A percentile compares a stretch with the other conserved stretches of the same genome.
These are phyloP conservation scores for Seiridium unicorne DNA, from an alignment of 2,329 filamentous ascomycete species.

Conservation along the genomic window DNA sequence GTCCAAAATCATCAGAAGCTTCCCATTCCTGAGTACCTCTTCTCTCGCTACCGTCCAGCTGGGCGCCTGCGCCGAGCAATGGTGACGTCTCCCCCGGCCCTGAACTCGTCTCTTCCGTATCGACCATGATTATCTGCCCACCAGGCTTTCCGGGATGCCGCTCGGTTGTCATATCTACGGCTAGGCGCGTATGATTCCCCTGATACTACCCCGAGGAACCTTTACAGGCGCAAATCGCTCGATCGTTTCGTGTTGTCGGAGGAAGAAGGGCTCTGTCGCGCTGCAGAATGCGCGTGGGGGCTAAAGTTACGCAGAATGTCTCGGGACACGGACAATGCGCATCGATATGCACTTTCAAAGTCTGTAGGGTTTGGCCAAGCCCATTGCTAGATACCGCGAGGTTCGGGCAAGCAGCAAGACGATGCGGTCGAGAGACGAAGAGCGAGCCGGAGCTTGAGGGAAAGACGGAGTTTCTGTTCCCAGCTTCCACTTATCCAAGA, in stretches of 20 bases:
- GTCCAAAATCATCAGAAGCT: constrained; percentile 56
- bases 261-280: too few species aligned
- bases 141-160: constrained; percentile 14
- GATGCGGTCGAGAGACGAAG: not conserved
- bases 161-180: constrained; percentile 20
- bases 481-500: not conserved
- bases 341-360: not conserved
- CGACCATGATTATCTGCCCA: constrained; percentile 21
- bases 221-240: too few species aligned
- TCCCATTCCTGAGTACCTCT: constrained; percentile 39
- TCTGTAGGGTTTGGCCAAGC: not conserved
- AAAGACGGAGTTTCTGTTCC: not conserved
- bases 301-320: not conserved
- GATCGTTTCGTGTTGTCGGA: too few species aligned
- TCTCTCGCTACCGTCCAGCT: constrained; percentile 13
- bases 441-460: not conserved
- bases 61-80: constrained; percentile 33
- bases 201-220: not conserved
- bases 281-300: too few species aligned
- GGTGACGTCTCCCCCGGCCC: constrained; percentile 32
- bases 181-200: too few species aligned
- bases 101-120: constrained; percentile 16
- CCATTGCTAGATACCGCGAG: not conserved
- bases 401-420: not conserved
- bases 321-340: not conserved